phyloP scores from a whole-genome alignment of 345 rosid species.

The Eucalyptus leucophloia region DNA sequence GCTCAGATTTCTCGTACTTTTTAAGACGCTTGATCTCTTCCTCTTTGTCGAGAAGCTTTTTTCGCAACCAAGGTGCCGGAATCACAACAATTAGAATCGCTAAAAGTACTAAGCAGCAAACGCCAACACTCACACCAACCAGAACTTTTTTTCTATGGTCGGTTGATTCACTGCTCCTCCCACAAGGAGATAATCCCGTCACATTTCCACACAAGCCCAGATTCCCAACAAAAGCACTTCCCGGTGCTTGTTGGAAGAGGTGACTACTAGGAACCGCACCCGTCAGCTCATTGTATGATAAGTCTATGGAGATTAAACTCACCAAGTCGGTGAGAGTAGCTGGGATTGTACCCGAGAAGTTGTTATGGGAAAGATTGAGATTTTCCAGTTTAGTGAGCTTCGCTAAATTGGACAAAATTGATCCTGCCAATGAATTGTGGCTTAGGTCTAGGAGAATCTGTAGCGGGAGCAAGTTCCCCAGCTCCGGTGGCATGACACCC shows the following conservation, averaged over 20 bases:
- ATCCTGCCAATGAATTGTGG: conserved; percentile 44
- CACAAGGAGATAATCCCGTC: conserved; percentile 26
- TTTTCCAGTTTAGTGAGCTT: conserved; percentile 26
- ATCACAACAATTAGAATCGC: background rate
- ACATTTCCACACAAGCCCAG: conserved; percentile 40
- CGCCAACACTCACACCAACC: conserved; percentile 14
- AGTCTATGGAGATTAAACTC: conserved; percentile 27
- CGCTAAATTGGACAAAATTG: conserved; percentile 23
- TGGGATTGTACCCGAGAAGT: conserved; percentile 38
- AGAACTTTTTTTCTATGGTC: conserved; percentile 7
- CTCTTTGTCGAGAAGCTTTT: conserved; percentile 7
- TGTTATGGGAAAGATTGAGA: conserved; percentile 44
- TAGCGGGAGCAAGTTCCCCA: conserved; percentile 21
- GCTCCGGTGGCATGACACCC: conserved; percentile 27
- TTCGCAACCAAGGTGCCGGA: background rate
- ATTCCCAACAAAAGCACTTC: conserved; percentile 24
- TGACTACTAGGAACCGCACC: conserved; percentile 31
- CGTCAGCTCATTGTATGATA: conserved; percentile 35
- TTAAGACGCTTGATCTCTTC: conserved; percentile 8
- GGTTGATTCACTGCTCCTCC: background rate
- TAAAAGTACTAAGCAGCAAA: conserved; percentile 6
- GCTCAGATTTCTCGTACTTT: background rate
- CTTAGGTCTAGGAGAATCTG: conserved; percentile 40
- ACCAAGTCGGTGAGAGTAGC: conserved; percentile 14
- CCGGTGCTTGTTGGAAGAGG: conserved; percentile 25